phyloP scores from a whole-genome alignment of 805 yeast genomes.

The Ogataea salicorniae region DNA sequence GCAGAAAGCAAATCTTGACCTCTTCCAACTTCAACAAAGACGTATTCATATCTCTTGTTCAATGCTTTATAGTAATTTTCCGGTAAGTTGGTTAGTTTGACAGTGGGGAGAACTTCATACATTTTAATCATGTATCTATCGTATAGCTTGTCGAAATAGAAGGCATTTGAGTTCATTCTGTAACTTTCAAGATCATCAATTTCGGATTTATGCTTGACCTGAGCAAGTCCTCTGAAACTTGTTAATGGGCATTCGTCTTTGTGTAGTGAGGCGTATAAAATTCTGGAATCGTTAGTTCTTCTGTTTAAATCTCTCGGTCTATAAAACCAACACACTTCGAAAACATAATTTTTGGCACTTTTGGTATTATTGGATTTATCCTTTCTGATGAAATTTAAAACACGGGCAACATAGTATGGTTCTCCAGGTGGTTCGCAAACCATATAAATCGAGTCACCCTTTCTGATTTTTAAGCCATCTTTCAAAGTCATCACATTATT shows the following conservation, averaged over 20 bases:
- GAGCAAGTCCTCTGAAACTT: constrained; percentile 70
- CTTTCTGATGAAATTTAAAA: constrained; percentile 62
- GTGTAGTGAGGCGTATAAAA: constrained; percentile 80
- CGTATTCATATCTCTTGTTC: constrained; percentile 61
- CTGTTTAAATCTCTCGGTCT: constrained; percentile 81
- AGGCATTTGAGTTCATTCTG: constrained; percentile 56
- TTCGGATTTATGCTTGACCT: constrained; percentile 64
- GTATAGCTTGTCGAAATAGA: constrained; percentile 80
- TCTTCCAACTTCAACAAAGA: constrained; percentile 67
- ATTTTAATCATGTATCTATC: constrained; percentile 81
- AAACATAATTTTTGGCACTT: constrained; percentile 48
- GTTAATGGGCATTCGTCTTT: constrained; percentile 74
- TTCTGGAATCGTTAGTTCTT: constrained; percentile 62
- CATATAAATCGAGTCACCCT: constrained; percentile 72
- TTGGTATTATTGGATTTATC: constrained; percentile 30
- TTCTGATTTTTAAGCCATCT: constrained; percentile 33
- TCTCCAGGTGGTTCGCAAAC: constrained; percentile 91
- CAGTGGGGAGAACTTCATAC: constrained; percentile 72
- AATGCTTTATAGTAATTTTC: constrained; percentile 56
- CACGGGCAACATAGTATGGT: constrained; percentile 83
- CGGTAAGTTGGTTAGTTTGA: constrained; percentile 52
- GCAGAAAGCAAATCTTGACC: constrained; percentile 57
- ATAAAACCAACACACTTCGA: constrained; percentile 86
- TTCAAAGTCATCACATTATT: constrained; percentile 37
- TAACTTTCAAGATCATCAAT: constrained; percentile 54